Percentiles rank a stretch among this genome's conserved stretches.
These are phyloP conservation scores for Flaveria brownii DNA, from an alignment of 129 eudicot species.

Conservation along the genomic window DNA sequence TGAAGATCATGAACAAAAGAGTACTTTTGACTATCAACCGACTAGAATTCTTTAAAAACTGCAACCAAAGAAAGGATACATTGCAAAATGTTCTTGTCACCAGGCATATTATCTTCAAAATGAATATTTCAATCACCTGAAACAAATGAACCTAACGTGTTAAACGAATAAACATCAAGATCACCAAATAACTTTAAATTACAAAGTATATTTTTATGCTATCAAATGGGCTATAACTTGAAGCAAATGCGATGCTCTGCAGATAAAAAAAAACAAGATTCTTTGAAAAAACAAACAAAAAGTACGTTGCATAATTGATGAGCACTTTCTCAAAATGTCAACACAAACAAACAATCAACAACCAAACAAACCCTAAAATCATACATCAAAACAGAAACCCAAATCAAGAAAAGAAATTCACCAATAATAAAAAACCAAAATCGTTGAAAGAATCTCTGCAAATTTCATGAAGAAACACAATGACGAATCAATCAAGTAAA, in stretches of 20 bases:
- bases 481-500: neutral
- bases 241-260: conserved; percentile 31
- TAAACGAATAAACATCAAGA: neutral
- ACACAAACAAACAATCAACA: neutral
- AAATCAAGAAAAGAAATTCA: neutral
- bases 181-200: neutral
- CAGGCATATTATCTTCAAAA: conserved; percentile 53
- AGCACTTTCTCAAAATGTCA: conserved; percentile 24
- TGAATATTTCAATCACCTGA: conserved; percentile 6
- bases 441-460: neutral
- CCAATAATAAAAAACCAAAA: neutral
- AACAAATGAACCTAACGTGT: conserved; percentile 11
- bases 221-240: neutral
- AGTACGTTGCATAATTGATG: conserved; percentile 15
- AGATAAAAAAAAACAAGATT: conserved; percentile 40
- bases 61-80: conserved; percentile 48
- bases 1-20: neutral
- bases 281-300: conserved; percentile 12
- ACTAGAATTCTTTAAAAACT: neutral
- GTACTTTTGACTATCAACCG: too few relatives aligned
- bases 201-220: conserved; percentile 13
- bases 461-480: neutral
- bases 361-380: conserved; percentile 1
- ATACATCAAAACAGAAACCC: neutral
- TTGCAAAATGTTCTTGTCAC: conserved; percentile 57